Conservation (phyloP, 2,329 filamentous ascomycete genomes). For the Aspergillus ustus region DNA sequence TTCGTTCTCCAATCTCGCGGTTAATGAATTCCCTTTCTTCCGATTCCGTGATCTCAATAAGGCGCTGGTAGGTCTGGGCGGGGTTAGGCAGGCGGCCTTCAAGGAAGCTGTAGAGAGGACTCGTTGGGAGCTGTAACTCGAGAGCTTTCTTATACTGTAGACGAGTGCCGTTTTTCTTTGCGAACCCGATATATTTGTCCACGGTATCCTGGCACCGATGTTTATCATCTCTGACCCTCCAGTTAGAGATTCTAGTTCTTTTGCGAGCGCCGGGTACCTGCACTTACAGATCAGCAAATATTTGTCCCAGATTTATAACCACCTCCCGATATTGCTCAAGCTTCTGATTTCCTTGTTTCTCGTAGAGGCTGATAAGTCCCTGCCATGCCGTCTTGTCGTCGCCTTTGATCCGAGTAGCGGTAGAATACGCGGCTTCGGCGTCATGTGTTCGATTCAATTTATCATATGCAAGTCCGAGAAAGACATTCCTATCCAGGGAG, state of each 20-base stretch:
- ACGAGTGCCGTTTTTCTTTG: slow-evolving; percentile 72
- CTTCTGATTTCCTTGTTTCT: slow-evolving; percentile 72
- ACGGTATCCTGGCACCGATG: slow-evolving; percentile 66
- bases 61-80: slow-evolving; percentile 75
- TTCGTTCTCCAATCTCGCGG: slow-evolving; percentile 82
- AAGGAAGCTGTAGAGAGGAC: slow-evolving; percentile 77
- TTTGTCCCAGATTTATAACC: slow-evolving; percentile 72
- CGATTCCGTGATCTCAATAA: slow-evolving; percentile 81
- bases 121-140: slow-evolving; percentile 76
- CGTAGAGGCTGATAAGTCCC: slow-evolving; percentile 83
- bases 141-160: slow-evolving; percentile 77
- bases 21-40: slow-evolving; percentile 92
- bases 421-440: slow-evolving; percentile 75
- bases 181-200: slow-evolving; percentile 78
- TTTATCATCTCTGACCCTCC: slow-evolving; percentile 56
- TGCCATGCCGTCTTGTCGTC: slow-evolving; percentile 87
- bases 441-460: slow-evolving; percentile 73
- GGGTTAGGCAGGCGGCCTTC: slow-evolving; percentile 84
- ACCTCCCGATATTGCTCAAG: slow-evolving; percentile 76
- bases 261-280: not conserved
- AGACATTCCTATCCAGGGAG: slow-evolving; percentile 67
- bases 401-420: slow-evolving; percentile 72
- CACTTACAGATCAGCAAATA: slow-evolving; percentile 68
- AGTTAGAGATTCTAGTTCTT: slow-evolving; percentile 19
- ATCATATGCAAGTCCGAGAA: slow-evolving; percentile 82